These are phyloP conservation scores for Kluyveromyces marxianus DNA, from an alignment of 1,139 yeast genomes.

Conservation along the genomic window DNA sequence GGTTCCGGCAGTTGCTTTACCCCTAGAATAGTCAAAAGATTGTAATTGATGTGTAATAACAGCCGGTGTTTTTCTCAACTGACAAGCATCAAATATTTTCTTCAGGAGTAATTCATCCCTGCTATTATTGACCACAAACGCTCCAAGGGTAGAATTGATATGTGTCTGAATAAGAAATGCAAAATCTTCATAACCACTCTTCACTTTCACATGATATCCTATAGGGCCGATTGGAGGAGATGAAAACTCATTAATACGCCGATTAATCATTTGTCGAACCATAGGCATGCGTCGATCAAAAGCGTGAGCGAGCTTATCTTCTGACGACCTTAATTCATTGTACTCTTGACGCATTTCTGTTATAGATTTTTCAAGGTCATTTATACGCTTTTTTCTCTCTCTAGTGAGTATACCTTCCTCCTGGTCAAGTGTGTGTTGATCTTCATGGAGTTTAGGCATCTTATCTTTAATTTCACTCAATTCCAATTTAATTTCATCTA, in stretches of 20 bases:
- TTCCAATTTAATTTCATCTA: slow-evolving; percentile 23
- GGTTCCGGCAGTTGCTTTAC: slow-evolving; percentile 33
- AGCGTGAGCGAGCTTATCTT: slow-evolving; percentile 24
- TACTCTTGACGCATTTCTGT: slow-evolving; percentile 13
- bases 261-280: slow-evolving; percentile 39
- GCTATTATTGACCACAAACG: slow-evolving; percentile 61
- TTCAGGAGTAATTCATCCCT: slow-evolving; percentile 51
- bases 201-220: slow-evolving; percentile 56
- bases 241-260: slow-evolving; percentile 33
- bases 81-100: slow-evolving; percentile 35
- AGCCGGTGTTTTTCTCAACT: slow-evolving; percentile 25
- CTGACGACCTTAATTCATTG: slow-evolving; percentile 3
- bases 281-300: slow-evolving; percentile 42
- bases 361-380: background rate
- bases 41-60: slow-evolving; percentile 54
- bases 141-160: slow-evolving; percentile 42
- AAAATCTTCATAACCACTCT: slow-evolving; percentile 52
- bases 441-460: background rate
- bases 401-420: slow-evolving; percentile 12
- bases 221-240: slow-evolving; percentile 74
- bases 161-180: slow-evolving; percentile 50
- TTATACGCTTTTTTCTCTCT: slow-evolving; percentile 13
- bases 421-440: slow-evolving; percentile 2
- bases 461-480: background rate
- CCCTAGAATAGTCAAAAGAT: slow-evolving; percentile 42